Evolutionary conservation across 2,329 filamentous ascomycete genomes (phyloP), one percentile per base, ranked within the genome.

Genomic region (Arthrobotrys iridis): DNA sequence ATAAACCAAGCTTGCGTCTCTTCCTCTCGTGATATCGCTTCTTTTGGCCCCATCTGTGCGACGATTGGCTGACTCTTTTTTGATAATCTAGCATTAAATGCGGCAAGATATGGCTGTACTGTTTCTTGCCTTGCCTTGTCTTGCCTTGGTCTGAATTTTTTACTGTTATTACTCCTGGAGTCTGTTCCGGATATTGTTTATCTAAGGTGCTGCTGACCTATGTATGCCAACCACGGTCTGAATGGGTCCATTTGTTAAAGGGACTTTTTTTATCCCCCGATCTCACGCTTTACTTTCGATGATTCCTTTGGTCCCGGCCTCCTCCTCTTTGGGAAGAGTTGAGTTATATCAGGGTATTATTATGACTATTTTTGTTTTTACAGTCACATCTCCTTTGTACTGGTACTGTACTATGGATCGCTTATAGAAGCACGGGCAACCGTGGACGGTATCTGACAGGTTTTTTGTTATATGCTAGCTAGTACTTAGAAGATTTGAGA

Each of bases 71-170:
- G 45, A 70, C 65, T 52, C 15, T 30, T 60, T 35, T 59, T 8
- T 57, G 55, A 62, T 62, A 37, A 48, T 70, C 7, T 55, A 70
- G 65, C 65, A 70, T 70, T 70, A 62, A 70, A 60, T 43, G 33
- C 43, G 63, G 50, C 11, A 41, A 41, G 24, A 10, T 57, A 24
- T 11, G 10, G 11, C 37, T 45, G 10, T 24, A 20, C 33, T 50
- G 28, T 13, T 22, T 48, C 40, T 18, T 60, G 30, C 24, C 43
- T 40, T 60, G 18, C 24, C 18, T 43, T 58, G 55, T 50, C 64
- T 62, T 41, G 58, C 28, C 1, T 33, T 57, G 46, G 24, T 52
- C 46, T 55, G 50, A 30, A 15, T 37, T 15, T 24, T 15, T 40
- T 13, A n/a, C n/a, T n/a, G n/a, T n/a, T n/a, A n/a, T n/a, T n/a